phyloP scores from a whole-genome alignment of 2,329 filamentous ascomycete genomes.

The Colletotrichum salicis region DNA sequence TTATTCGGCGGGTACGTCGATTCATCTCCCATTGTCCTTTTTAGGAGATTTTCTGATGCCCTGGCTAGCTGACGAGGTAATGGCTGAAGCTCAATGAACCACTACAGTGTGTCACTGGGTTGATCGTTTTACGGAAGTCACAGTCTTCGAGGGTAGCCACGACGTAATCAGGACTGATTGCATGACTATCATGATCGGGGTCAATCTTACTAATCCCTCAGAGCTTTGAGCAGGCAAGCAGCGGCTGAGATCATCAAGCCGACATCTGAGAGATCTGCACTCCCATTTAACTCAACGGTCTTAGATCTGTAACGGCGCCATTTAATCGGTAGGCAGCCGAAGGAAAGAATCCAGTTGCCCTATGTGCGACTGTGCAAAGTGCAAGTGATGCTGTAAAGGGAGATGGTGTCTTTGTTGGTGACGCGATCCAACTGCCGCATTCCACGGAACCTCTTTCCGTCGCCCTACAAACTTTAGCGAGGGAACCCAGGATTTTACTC shows the following conservation, averaged over 20 bases:
- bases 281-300: slow-evolving; percentile 1
- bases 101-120: neutral
- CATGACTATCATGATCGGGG: too few relatives aligned
- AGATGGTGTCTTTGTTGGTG: neutral
- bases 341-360: slow-evolving; percentile 40
- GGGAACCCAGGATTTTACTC: neutral
- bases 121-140: neutral
- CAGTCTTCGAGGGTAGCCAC: neutral
- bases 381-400: neutral
- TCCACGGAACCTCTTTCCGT: neutral
- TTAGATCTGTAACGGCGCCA: slow-evolving; percentile 36
- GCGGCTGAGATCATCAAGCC: neutral
- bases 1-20: neutral
- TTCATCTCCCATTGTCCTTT: neutral
- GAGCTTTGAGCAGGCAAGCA: neutral
- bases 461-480: neutral
- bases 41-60: neutral
- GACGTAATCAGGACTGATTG: too few relatives aligned
- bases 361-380: slow-evolving; percentile 23
- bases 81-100: neutral
- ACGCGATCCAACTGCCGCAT: neutral
- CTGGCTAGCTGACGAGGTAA: neutral
- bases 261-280: slow-evolving; percentile 12
- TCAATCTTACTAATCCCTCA: neutral
- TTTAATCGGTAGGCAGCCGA: slow-evolving; percentile 40